phyloP scores from a whole-genome alignment of 768 basidiomycete species.

The Phaffia australis region DNA sequence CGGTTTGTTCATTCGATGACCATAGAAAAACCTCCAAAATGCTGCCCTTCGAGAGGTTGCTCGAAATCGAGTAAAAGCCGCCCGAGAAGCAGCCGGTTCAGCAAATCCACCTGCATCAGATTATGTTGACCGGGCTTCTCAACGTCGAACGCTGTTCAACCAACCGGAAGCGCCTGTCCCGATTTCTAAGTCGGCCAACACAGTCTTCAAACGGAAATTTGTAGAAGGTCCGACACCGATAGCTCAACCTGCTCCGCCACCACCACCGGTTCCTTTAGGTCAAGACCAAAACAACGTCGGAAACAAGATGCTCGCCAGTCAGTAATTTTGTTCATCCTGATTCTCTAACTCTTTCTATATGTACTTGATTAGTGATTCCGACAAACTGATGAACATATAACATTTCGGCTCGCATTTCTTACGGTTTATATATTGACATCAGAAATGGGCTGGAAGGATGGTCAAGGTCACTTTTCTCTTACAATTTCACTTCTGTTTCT shows the following conservation, averaged over 20 bases:
- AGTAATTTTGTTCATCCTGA: no score
- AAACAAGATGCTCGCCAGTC: conserved; percentile 21
- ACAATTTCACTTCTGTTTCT: no score
- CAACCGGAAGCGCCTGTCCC: conserved; percentile 75
- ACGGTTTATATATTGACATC: no score
- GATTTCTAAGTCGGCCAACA: conserved; percentile 27
- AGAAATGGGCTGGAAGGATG: conserved; percentile 24
- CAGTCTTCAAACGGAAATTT: conserved; percentile 45
- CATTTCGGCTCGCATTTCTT: no score
- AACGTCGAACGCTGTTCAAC: conserved; percentile 79
- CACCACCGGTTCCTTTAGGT: not conserved
- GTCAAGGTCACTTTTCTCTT: not conserved
- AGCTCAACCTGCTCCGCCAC: conserved; percentile 52
- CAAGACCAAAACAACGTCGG: conserved; percentile 19
- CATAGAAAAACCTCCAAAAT: conserved; percentile 73
- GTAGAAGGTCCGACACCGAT: conserved; percentile 53
- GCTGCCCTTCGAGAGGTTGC: conserved; percentile 48
- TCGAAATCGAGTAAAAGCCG: conserved; percentile 41
- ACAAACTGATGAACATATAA: no score
- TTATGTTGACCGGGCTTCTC: conserved; percentile 90
- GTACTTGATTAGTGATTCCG: no score
- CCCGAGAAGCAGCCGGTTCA: conserved; percentile 41
- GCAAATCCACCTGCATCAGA: conserved; percentile 47
- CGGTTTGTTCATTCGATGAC: not conserved
- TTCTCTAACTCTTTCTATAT: no score